A percentile compares a stretch with the other conserved stretches of the same genome.
These are phyloP conservation scores for Pseudonectria foliicola DNA, from an alignment of 2,329 filamentous ascomycete species.

Conservation along the genomic window DNA sequence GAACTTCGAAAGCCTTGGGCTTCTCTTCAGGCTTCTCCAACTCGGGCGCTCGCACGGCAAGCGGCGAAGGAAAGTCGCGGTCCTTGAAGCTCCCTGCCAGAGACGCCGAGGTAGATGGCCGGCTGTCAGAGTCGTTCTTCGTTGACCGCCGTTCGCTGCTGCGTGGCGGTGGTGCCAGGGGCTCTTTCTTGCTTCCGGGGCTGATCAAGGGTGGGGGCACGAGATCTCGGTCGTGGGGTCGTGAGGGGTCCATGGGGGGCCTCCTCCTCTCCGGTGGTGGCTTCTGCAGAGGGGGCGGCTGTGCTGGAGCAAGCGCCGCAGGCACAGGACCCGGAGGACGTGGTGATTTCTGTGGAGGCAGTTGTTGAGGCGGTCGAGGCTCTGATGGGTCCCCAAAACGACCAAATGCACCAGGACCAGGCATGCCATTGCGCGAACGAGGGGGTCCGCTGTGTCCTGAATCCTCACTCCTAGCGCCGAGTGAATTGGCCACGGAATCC, in stretches of 20 bases:
- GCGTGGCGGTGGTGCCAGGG: slow-evolving; percentile 41
- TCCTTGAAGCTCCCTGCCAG: slow-evolving; percentile 28
- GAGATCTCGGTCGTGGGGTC: slow-evolving; percentile 47
- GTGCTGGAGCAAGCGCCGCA: slow-evolving; percentile 13
- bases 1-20: slow-evolving; percentile 10
- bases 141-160: slow-evolving; percentile 42
- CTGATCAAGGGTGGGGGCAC: slow-evolving; percentile 54
- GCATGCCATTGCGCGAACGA: slow-evolving; percentile 45
- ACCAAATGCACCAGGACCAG: slow-evolving; percentile 31
- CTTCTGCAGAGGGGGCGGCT: slow-evolving; percentile 29
- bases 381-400: slow-evolving; percentile 30
- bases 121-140: slow-evolving; percentile 35
- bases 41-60: slow-evolving; percentile 12
- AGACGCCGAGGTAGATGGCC: slow-evolving; percentile 16
- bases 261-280: slow-evolving; percentile 56
- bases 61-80: slow-evolving; percentile 20
- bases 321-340: slow-evolving; percentile 19
- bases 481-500: slow-evolving; percentile 46
- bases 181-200: slow-evolving; percentile 38
- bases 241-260: slow-evolving; percentile 57
- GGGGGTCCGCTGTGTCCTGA: slow-evolving; percentile 39
- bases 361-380: slow-evolving; percentile 7
- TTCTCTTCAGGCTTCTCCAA: slow-evolving; percentile 13
- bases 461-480: slow-evolving; percentile 44
- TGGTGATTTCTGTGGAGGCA: slow-evolving; percentile 18